These are phyloP conservation scores for Leptographium galeiforme DNA, from an alignment of 2,329 filamentous ascomycete genomes.

Conservation along the genomic window DNA sequence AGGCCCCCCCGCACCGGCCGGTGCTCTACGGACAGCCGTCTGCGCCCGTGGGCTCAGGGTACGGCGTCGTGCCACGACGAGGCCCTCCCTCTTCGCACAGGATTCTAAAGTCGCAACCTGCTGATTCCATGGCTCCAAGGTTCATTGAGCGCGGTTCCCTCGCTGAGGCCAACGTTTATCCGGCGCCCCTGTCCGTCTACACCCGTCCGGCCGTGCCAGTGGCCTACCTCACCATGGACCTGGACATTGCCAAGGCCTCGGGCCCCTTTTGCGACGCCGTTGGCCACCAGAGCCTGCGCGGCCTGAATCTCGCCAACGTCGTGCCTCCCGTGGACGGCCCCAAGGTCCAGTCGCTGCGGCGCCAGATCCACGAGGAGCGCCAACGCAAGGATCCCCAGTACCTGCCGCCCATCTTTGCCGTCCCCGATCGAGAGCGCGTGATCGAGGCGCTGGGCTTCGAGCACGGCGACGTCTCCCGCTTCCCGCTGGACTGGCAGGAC, in stretches of 20 bases:
- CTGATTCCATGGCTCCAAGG: slow-evolving; percentile 32
- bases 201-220: slow-evolving; percentile 34
- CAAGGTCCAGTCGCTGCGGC: slow-evolving; percentile 35
- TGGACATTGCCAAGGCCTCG: slow-evolving; percentile 45
- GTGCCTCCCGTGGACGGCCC: slow-evolving; percentile 37
- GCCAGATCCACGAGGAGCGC: slow-evolving; percentile 43
- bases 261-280: slow-evolving; percentile 41
- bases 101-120: slow-evolving; percentile 40
- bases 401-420: slow-evolving; percentile 48
- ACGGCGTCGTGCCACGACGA: slow-evolving; percentile 32
- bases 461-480: slow-evolving; percentile 37
- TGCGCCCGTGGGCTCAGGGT: slow-evolving; percentile 27
- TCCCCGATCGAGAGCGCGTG: slow-evolving; percentile 38
- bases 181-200: slow-evolving; percentile 27
- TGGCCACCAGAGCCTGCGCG: slow-evolving; percentile 31
- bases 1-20: slow-evolving; percentile 34
- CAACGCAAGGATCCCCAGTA: slow-evolving; percentile 46
- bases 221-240: slow-evolving; percentile 43
- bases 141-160: slow-evolving; percentile 37
- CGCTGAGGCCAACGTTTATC: slow-evolving; percentile 36
- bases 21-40: slow-evolving; percentile 34
- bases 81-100: slow-evolving; percentile 30
- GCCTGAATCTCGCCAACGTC: slow-evolving; percentile 40
- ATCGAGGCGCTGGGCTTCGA: slow-evolving; percentile 42
- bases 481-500: slow-evolving; percentile 39